phyloP scores from a whole-genome alignment of 352 stramenopile species.

The Pythium pectinolyticum region DNA sequence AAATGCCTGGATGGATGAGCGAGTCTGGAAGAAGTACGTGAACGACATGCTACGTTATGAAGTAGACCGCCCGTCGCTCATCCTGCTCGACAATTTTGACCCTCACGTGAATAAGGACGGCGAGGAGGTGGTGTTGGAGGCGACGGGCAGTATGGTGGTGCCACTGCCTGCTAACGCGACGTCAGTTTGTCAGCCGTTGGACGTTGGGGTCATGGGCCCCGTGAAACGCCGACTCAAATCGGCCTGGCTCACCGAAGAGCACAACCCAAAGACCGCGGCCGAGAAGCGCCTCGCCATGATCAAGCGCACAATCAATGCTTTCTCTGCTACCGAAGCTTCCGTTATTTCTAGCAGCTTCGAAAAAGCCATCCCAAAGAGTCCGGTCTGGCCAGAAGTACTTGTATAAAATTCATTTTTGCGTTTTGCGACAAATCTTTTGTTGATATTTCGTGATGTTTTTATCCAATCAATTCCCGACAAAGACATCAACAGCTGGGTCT shows the following conservation, averaged over 20 bases:
- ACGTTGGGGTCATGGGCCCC: neutral
- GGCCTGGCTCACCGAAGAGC: neutral
- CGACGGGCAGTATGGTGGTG: neutral
- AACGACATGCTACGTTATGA: neutral
- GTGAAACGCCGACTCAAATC: neutral
- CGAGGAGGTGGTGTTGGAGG: neutral
- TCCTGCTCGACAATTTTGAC: neutral
- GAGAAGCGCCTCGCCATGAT: neutral
- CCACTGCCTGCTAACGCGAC: neutral
- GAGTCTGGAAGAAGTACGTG: constrained; percentile 13
- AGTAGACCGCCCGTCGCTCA: neutral
- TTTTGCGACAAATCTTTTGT: no score
- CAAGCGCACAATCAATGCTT: neutral
- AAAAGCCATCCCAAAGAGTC: neutral
- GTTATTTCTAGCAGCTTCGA: neutral
- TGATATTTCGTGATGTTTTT: neutral
- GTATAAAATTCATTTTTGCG: neutral
- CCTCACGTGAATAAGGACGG: neutral
- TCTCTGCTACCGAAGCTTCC: neutral
- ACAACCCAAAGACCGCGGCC: neutral
- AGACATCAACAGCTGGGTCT: neutral
- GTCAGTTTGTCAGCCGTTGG: neutral
- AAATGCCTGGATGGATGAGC: constrained; percentile 28
- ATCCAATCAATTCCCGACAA: neutral
- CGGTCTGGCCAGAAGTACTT: neutral